Base-by-base conservation (phyloP, 2,329 filamentous ascomycete species). In the Colletotrichum gigasporum region DNA sequence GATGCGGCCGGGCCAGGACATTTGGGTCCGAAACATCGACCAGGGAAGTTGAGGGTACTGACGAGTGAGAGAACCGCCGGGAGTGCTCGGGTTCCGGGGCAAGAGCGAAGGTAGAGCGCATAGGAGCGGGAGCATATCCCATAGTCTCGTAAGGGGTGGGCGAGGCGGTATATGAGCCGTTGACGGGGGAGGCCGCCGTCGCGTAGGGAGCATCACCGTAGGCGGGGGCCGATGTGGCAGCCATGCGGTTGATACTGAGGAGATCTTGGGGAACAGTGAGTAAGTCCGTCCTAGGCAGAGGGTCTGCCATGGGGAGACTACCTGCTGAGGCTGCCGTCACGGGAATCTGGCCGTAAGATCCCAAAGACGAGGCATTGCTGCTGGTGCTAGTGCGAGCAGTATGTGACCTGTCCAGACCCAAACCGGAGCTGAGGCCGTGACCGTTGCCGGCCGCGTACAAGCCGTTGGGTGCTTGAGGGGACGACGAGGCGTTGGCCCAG, bases 21-120 rank as follows among this genome's bases (percentile, higher is more conserved):
- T 68, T 68, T 58, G 75, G 72, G 69, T 82, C 80, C 72, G 79
- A 75, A 63, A 79, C 76, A 71, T 80, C 80, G 74, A 85, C 78
- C 74, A 83, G 79, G 71, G 79, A 75, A 70, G 77, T 76, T 73
- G 87, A 86, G 72, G 81, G 78, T 79, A 92, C 91, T 90, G 85
- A 96, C 91, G 92, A 87, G 80, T 96, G 92, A 71, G 94, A 95
- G 73, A 93, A 90, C 77, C 93, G 91, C 79, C 93, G 79, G 32
- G 80, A 71, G 68, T 78, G 76, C 68, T 87, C 84, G 75, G 87
- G 74, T 76, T 86, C 81, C 76, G 88, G 78, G 71, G 84, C 79
- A 78, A 90, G 78, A 64, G 83, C 78, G 68, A 87, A 89, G 14
- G 85, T 79, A 69, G 87, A 82, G 78, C 87, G 83, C 70, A 88